Conservation (phyloP, 768 basidiomycete species). For the Agrocybe pediades region DNA sequence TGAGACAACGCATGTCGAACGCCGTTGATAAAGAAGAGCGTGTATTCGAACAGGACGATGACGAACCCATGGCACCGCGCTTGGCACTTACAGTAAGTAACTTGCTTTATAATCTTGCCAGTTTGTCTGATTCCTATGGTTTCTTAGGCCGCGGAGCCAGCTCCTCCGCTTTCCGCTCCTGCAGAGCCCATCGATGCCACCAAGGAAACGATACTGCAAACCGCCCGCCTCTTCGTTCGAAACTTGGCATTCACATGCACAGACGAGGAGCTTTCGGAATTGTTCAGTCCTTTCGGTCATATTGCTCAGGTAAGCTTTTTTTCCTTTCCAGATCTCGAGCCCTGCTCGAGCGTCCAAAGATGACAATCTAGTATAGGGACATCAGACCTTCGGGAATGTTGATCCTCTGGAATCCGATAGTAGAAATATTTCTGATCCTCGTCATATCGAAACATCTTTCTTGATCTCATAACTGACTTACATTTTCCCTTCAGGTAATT, state of each 20-base stretch:
- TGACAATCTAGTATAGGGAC: constrained; percentile 61
- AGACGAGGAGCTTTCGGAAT: constrained; percentile 62
- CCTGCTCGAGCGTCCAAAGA: constrained; percentile 26
- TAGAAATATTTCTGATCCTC: constrained; percentile 51
- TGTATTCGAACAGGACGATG: constrained; percentile 64
- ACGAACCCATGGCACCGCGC: constrained; percentile 36
- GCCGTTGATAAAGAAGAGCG: constrained; percentile 45
- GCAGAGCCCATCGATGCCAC: constrained; percentile 35
- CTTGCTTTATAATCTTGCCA: not conserved
- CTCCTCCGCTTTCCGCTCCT: not conserved
- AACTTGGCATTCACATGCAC: constrained; percentile 90
- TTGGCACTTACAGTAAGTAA: constrained; percentile 2
- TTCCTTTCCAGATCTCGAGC: constrained; percentile 6
- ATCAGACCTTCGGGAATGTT: constrained; percentile 66
- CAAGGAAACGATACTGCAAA: constrained; percentile 63
- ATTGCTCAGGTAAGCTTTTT: constrained; percentile 68
- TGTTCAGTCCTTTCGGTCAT: constrained; percentile 71
- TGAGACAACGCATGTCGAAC: constrained; percentile 62
- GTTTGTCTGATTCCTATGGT: not conserved
- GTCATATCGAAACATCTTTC: not conserved
- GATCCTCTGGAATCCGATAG: constrained; percentile 64
- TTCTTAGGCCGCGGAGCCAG: not conserved
- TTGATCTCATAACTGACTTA: constrained; percentile 4
- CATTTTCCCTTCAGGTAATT: constrained; percentile 39
- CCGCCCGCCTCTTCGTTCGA: constrained; percentile 87